Percentiles rank a stretch among this genome's conserved stretches.
Conservation (phyloP, 495 filamentous ascomycete species). For the Hypoxylon fuscum region DNA sequence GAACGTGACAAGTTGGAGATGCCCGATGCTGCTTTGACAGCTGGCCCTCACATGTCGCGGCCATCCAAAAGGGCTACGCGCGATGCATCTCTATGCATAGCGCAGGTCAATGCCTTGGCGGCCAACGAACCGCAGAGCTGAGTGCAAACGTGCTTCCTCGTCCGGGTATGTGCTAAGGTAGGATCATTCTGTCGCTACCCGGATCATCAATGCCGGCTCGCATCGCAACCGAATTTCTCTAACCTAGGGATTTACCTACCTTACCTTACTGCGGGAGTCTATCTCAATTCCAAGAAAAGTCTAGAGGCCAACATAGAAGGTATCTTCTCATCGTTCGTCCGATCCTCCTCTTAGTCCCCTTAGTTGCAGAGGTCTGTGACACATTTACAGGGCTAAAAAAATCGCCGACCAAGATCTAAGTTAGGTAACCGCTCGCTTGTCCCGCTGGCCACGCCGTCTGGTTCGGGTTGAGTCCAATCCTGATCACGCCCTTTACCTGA, state of each 20-base stretch:
- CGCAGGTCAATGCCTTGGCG: slow-evolving; percentile 41
- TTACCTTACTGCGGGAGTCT: slow-evolving; percentile 3
- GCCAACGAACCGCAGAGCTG: slow-evolving; percentile 34
- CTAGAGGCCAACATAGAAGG: neutral
- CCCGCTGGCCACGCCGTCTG: slow-evolving; percentile 18
- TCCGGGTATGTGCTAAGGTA: slow-evolving; percentile 1
- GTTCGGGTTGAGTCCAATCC: slow-evolving; percentile 19
- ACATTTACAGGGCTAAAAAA: slow-evolving; percentile 35
- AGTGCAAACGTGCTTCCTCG: slow-evolving; percentile 11
- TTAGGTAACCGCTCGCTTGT: slow-evolving; percentile 17
- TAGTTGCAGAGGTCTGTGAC: slow-evolving; percentile 28
- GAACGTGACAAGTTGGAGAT: slow-evolving; percentile 44
- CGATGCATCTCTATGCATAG: slow-evolving; percentile 41
- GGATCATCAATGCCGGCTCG: slow-evolving; percentile 30
- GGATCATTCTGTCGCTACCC: slow-evolving; percentile 22
- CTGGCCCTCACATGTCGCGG: slow-evolving; percentile 38
- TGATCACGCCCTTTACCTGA: slow-evolving; percentile 20
- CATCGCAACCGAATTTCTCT: slow-evolving; percentile 26
- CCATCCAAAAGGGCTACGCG: slow-evolving; percentile 33
- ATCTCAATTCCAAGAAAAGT: neutral
- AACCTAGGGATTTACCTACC: slow-evolving; percentile 2
- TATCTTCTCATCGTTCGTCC: slow-evolving; percentile 20
- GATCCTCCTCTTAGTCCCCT: slow-evolving; percentile 22
- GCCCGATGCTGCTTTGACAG: slow-evolving; percentile 44
- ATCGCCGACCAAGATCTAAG: slow-evolving; percentile 39